phyloP scores from a whole-genome alignment of 176 grass and related monocot genomes.

The Cenchrus americanus region DNA sequence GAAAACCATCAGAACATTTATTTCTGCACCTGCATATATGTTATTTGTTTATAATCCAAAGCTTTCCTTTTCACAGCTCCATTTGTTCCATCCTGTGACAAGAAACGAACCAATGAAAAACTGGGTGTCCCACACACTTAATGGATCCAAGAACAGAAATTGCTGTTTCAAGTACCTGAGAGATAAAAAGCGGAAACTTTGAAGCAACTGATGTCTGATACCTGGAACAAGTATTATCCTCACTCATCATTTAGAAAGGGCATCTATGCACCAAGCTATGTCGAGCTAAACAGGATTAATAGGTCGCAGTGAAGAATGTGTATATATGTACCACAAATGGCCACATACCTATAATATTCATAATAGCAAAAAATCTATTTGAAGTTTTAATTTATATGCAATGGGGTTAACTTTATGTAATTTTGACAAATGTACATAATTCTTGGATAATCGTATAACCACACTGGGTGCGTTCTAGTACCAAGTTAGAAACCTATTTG shows the following conservation, averaged over 20 bases:
- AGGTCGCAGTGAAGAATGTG: background rate
- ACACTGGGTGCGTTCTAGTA: conserved; percentile 9
- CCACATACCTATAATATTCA: background rate
- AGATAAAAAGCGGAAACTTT: conserved; percentile 97
- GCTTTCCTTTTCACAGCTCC: conserved; percentile 92
- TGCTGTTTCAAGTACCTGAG: conserved; percentile 60
- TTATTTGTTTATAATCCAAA: conserved; percentile 78
- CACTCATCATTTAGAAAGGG: conserved; percentile 13
- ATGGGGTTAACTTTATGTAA: no score
- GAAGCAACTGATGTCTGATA: conserved; percentile 81
- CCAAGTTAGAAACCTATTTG: background rate
- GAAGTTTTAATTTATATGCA: no score
- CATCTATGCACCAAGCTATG: conserved; percentile 10
- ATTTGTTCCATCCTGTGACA: conserved; percentile 94
- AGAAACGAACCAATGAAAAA: conserved; percentile 40
- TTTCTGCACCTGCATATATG: conserved; percentile 85
- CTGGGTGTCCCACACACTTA: conserved; percentile 13
- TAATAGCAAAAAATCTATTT: no score
- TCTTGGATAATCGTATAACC: no score
- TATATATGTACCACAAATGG: background rate
- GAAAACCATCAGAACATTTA: conserved; percentile 5
- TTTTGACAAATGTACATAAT: no score
- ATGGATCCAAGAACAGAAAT: conserved; percentile 40
- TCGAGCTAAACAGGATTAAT: background rate
- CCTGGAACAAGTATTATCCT: conserved; percentile 51